Evolutionary conservation across 2,329 filamentous ascomycete species (phyloP), one percentile per base, ranked within the genome.

Genomic region (Trichophyton simii): DNA sequence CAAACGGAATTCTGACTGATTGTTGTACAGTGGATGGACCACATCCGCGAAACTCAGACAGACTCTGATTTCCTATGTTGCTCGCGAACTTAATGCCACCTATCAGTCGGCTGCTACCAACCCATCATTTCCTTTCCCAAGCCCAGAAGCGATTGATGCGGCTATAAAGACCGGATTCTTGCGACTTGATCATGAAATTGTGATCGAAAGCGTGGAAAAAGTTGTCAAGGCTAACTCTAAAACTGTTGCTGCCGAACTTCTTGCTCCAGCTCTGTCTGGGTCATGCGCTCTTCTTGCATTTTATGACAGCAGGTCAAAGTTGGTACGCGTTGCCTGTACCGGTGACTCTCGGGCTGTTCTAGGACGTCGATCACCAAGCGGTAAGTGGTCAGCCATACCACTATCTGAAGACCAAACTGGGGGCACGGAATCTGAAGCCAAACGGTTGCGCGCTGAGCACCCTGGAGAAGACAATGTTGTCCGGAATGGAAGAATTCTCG

Each of bases 211-310:
- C 64, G 92, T 96, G 41, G 84, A 94, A 67, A 95, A 92, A 74
- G 90, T 96, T 11, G 81, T 95, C 67, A 91, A 95, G 72, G 85
- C 87, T 15, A 89, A 91, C 67, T 94, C 90, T 31, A 95, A 95
- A 75, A 82, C 87, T n/a, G 85, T 90, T 18, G 94, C 92, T 2
- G 92, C 94, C 3, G 91, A 97, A 75, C 80, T 95, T 5, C 83
- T 99, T 13, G 91, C 91, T 8, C 94, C 94, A 7, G 95, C 94
- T 5, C 80, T 97, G 25, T 96, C 94, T 1, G 94, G 94, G n/a
- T 97, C 95, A 1, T 99, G 94, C 72, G 95, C 94, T 46, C 83
- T 99, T 4, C 82, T 99, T 8, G 95, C 91, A 5, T 99, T 99
- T 77, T 99, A 97, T 75, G 92, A 99, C 72, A 91, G 86, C 70